Base-by-base conservation (phyloP, 2,329 filamentous ascomycete species). In the Zymoseptoria brevis region DNA sequence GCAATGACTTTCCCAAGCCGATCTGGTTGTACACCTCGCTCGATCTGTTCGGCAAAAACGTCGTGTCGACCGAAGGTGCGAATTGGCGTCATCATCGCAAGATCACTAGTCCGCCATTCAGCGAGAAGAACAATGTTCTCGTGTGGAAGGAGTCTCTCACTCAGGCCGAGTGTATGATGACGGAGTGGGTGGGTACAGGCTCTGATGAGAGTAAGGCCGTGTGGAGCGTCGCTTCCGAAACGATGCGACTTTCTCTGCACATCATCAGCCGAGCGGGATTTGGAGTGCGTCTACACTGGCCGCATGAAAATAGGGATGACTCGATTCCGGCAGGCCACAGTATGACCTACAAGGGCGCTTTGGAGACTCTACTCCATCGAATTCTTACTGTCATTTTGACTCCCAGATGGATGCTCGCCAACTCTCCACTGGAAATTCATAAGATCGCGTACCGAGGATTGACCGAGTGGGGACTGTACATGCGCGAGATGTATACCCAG, bases 71-170 rank as follows among this genome's bases (percentile, higher is more conserved):
- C 1, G 88, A 92, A 71, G 88, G 88, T 1, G 70, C 77, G 0
- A 74, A 81, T 26, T 93, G 88, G 89, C 84, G 85, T 30, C 80
- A 83, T 73, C 88, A 93, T 71, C 82, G 88, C 62, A 90, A 88
- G 73, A 81, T 86, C 50, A 87, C 85, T 0, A 83, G 85, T 26
- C 84, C 87, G 0, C 83, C 83, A 3, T 92, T 93, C 73, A 89
- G 87, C 59, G 89, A 93, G 75, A 85, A 81, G 74, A 92, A 90
- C 71, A 86, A 89, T 58, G 78, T 80, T 13, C 71, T 88, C 24
- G 84, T 88, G 1, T 89, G 86, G 72, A 75, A 75, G 8, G 85
- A 89, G 69, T 79, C 81, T 1, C 76, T 87, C 57, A 75, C 78
- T 58, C 88, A 92, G 75, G 82, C 87, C 0, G 75, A 81, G 61